Conservation (phyloP, 148 eudicot genomes). For the Vaccinium myrtillus region DNA sequence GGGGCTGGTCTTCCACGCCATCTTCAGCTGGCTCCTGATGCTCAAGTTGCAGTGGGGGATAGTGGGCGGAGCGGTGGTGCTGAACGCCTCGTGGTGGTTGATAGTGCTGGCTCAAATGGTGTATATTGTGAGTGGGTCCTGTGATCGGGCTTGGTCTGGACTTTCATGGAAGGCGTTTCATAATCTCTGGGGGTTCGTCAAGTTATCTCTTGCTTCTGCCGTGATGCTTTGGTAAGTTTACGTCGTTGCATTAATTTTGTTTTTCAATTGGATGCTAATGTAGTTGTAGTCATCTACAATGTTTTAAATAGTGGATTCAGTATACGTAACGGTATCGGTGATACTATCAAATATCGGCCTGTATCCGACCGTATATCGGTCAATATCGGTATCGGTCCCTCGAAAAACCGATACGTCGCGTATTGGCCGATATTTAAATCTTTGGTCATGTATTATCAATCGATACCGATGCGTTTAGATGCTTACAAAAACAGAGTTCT, state of each 20-base stretch:
- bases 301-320: too few species aligned
- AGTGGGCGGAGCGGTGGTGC: conserved; percentile 52
- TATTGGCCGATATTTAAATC: too few species aligned
- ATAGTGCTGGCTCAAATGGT: conserved; percentile 49
- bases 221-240: conserved; percentile 57
- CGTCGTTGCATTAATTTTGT: not conserved
- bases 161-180: conserved; percentile 49
- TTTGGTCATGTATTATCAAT: too few species aligned
- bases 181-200: conserved; percentile 50
- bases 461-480: too few species aligned
- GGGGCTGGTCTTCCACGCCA: conserved; percentile 33
- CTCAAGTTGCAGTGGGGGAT: conserved; percentile 45
- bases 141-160: conserved; percentile 57
- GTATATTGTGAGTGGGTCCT: conserved; percentile 44
- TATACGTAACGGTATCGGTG: too few species aligned
- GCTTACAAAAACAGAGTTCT: not conserved
- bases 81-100: conserved; percentile 62
- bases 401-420: too few species aligned
- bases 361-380: too few species aligned
- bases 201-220: conserved; percentile 60
- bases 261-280: too few species aligned
- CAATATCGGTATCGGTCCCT: too few species aligned
- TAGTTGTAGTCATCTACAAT: too few species aligned
- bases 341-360: too few species aligned
- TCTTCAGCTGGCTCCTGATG: conserved; percentile 59